Conservation (phyloP, 768 basidiomycete genomes). For the Leccinellum albellum region DNA sequence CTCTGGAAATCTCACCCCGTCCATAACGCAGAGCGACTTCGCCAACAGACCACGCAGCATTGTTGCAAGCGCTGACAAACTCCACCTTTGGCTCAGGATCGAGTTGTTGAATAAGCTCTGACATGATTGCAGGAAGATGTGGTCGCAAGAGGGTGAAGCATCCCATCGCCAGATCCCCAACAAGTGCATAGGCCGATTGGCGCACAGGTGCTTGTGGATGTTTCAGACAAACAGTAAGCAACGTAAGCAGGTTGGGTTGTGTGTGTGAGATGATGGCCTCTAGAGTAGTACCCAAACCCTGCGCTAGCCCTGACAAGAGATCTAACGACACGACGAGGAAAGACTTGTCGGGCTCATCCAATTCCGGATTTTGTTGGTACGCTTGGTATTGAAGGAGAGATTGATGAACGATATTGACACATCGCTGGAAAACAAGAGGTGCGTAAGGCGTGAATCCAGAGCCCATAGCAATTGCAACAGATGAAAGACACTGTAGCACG, state of each 20-base stretch:
- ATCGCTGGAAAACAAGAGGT: conserved; percentile 88
- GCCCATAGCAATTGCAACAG: conserved; percentile 95
- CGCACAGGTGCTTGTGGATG: conserved; percentile 95
- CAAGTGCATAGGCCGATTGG: conserved; percentile 96
- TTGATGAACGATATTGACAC: conserved; percentile 77
- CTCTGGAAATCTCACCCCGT: conserved; percentile 43
- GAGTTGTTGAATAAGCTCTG: conserved; percentile 83
- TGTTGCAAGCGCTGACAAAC: conserved; percentile 96
- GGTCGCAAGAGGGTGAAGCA: conserved; percentile 86
- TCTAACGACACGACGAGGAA: conserved; percentile 99
- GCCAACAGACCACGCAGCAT: conserved; percentile 99
- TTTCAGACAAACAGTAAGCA: conserved; percentile 87
- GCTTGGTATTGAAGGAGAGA: conserved; percentile 83
- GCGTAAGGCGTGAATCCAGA: conserved; percentile 85
- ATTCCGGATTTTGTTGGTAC: conserved; percentile 82
- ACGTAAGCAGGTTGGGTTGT: conserved; percentile 73
- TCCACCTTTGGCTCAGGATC: conserved; percentile 91
- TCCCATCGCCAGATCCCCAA: conserved; percentile 96
- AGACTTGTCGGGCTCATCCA: conserved; percentile 94
- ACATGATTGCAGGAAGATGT: conserved; percentile 85
- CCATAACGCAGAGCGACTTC: conserved; percentile 94
- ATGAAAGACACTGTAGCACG: conserved; percentile 81
- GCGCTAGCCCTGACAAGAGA: conserved; percentile 90
- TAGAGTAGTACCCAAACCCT: conserved; percentile 81
- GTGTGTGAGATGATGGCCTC: conserved; percentile 65